phyloP scores from a whole-genome alignment of 2,329 filamentous ascomycete genomes.

The Scedosporium dehoogii region DNA sequence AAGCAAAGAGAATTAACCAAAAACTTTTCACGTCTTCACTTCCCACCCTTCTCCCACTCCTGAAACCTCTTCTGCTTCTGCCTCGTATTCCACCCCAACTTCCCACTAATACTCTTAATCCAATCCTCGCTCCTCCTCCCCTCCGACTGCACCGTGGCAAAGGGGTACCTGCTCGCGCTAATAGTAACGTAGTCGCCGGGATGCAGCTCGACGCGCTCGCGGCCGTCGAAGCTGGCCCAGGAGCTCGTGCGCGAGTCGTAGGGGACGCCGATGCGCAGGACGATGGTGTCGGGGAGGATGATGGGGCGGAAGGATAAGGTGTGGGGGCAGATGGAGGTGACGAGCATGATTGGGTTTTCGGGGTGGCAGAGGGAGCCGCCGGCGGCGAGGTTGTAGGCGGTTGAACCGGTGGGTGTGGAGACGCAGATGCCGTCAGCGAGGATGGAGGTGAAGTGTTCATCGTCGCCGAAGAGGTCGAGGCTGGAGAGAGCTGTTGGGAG shows the following conservation, averaged over 20 bases:
- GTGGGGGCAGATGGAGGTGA: slow-evolving; percentile 90
- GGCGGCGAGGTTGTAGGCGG: slow-evolving; percentile 89
- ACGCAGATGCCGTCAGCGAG: slow-evolving; percentile 90
- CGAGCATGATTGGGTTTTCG: slow-evolving; percentile 90
- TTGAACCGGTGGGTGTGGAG: slow-evolving; percentile 88
- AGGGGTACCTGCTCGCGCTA: slow-evolving; percentile 70
- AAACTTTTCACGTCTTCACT: neutral
- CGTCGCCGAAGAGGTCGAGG: slow-evolving; percentile 86
- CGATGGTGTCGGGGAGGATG: slow-evolving; percentile 91
- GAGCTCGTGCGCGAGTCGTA: slow-evolving; percentile 82
- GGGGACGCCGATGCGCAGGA: slow-evolving; percentile 85
- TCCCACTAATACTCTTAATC: slow-evolving; percentile 71
- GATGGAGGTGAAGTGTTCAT: slow-evolving; percentile 90
- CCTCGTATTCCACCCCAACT: slow-evolving; percentile 72
- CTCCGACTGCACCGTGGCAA: slow-evolving; percentile 64
- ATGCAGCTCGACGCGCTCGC: slow-evolving; percentile 70
- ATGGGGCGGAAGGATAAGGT: slow-evolving; percentile 94
- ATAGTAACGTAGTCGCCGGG: slow-evolving; percentile 81
- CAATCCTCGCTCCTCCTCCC: slow-evolving; percentile 65
- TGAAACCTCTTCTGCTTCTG: slow-evolving; percentile 61
- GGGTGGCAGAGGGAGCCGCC: slow-evolving; percentile 94
- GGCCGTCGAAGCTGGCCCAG: slow-evolving; percentile 97
- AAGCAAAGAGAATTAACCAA: neutral
- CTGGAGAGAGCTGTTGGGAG: slow-evolving; percentile 65
- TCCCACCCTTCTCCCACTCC: slow-evolving; percentile 29